These are phyloP conservation scores for Pseudocohnilembus persalinus DNA, from an alignment of 169 alveolate species.

Conservation along the genomic window DNA sequence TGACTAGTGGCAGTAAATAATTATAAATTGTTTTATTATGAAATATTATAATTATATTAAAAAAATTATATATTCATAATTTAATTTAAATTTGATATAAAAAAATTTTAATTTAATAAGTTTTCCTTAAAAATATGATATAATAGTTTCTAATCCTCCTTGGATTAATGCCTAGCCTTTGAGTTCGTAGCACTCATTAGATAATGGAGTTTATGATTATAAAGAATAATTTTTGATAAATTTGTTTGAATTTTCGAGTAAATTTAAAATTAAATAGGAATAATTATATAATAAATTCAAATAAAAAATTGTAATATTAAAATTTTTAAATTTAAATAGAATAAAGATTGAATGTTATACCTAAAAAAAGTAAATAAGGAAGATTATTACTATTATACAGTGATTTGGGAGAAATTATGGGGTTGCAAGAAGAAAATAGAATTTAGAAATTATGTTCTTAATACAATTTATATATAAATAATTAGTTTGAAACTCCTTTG, in stretches of 20 bases:
- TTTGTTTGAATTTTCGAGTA: conserved; percentile 36
- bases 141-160: conserved; percentile 59
- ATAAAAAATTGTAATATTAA: neutral
- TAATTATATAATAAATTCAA: neutral
- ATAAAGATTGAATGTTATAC: conserved; percentile 11
- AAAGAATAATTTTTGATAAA: conserved; percentile 39
- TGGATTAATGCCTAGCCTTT: conserved; percentile 47
- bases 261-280: conserved; percentile 3
- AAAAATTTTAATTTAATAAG: neutral
- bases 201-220: conserved; percentile 44
- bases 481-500: conserved; percentile 12
- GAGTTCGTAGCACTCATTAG: conserved; percentile 27
- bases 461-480: conserved; percentile 18
- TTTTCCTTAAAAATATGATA: conserved; percentile 29
- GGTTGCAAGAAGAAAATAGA: conserved; percentile 35
- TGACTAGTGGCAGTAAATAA: conserved; percentile 7
- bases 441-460: conserved; percentile 39
- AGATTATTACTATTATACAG: conserved; percentile 50
- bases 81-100: neutral
- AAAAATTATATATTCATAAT: neutral
- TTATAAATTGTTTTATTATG: conserved; percentile 1
- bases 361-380: conserved; percentile 31
- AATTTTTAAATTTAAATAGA: neutral
- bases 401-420: conserved; percentile 43
- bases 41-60: conserved; percentile 7